Percentiles rank a stretch among this genome's conserved stretches.
These are phyloP conservation scores for Sporothrix inflata DNA, from an alignment of 2,329 filamentous ascomycete genomes.

Conservation along the genomic window DNA sequence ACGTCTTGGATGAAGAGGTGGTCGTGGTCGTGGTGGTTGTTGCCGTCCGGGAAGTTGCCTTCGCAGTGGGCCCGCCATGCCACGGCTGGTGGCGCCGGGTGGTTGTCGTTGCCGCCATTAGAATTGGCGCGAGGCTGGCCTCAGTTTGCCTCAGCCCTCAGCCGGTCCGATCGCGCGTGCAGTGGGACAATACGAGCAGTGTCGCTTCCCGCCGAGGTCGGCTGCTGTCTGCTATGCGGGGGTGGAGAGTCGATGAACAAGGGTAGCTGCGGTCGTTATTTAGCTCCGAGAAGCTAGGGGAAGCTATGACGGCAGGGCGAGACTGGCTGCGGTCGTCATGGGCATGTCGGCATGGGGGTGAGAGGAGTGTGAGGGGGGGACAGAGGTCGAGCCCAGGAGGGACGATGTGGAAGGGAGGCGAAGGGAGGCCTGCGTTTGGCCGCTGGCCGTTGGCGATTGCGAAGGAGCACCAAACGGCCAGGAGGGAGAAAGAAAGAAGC, in stretches of 20 bases:
- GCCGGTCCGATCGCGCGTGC: background rate
- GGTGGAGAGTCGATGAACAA: background rate
- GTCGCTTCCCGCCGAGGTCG: slow-evolving; percentile 2
- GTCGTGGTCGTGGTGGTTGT: background rate
- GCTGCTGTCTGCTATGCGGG: background rate
- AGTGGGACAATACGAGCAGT: background rate
- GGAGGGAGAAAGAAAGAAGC: background rate
- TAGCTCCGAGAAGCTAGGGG: slow-evolving; percentile 6
- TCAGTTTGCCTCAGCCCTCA: background rate
- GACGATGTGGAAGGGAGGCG: background rate
- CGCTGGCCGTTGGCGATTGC: slow-evolving; percentile 6
- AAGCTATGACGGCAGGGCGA: background rate
- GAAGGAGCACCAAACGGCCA: slow-evolving; percentile 6
- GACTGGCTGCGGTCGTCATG: background rate
- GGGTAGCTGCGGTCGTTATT: background rate
- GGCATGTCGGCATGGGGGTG: background rate
- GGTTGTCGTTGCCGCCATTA: slow-evolving; percentile 17
- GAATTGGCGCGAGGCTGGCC: too few relatives aligned
- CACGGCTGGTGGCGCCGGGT: slow-evolving; percentile 11
- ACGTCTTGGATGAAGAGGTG: background rate
- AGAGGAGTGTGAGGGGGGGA: background rate
- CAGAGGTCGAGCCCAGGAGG: background rate
- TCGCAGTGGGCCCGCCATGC: background rate
- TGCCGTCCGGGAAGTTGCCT: background rate
- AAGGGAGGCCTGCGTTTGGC: background rate